Percentiles rank a stretch among this genome's conserved stretches.
Conservation (phyloP, 2,329 filamentous ascomycete species). For the Colletotrichum karsti region DNA sequence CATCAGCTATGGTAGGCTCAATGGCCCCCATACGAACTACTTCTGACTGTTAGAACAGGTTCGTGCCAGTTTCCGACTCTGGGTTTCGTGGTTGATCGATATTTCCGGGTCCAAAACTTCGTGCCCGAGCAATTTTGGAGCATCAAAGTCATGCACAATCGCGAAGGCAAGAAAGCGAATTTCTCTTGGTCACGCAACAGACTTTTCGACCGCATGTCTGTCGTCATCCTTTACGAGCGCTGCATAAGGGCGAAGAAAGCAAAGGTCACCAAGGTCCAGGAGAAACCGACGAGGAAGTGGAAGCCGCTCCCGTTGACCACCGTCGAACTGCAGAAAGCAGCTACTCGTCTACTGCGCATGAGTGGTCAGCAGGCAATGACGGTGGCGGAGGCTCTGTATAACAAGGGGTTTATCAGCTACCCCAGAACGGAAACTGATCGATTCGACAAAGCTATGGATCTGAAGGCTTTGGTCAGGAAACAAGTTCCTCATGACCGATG, state of each 20-base stretch:
- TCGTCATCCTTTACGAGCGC: slow-evolving; percentile 84
- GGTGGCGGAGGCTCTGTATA: slow-evolving; percentile 87
- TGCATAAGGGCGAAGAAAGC: slow-evolving; percentile 81
- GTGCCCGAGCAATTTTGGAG: slow-evolving; percentile 92
- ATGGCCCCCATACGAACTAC: not conserved
- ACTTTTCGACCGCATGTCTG: slow-evolving; percentile 87
- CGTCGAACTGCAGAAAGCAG: slow-evolving; percentile 95
- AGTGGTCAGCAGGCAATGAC: slow-evolving; percentile 91
- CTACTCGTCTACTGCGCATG: slow-evolving; percentile 88
- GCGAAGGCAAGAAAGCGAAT: slow-evolving; percentile 80
- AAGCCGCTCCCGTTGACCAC: slow-evolving; percentile 94
- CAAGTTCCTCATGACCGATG: slow-evolving; percentile 81
- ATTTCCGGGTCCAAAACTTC: slow-evolving; percentile 93
- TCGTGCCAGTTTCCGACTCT: slow-evolving; percentile 97
- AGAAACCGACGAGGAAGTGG: slow-evolving; percentile 93
- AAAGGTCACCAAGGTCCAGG: slow-evolving; percentile 84
- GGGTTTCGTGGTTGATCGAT: slow-evolving; percentile 96
- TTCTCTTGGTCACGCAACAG: slow-evolving; percentile 86
- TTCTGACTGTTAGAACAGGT: slow-evolving; percentile 51
- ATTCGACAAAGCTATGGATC: slow-evolving; percentile 89
- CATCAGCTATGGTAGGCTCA: slow-evolving; percentile 79
- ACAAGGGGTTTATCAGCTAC: slow-evolving; percentile 96
- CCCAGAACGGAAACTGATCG: slow-evolving; percentile 97
- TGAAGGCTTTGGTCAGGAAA: slow-evolving; percentile 82
- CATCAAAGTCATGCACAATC: slow-evolving; percentile 83